A percentile compares a stretch with the other conserved stretches of the same genome.
These are phyloP conservation scores for Sarocladium kiliense DNA, from an alignment of 2,329 filamentous ascomycete genomes.

Conservation along the genomic window DNA sequence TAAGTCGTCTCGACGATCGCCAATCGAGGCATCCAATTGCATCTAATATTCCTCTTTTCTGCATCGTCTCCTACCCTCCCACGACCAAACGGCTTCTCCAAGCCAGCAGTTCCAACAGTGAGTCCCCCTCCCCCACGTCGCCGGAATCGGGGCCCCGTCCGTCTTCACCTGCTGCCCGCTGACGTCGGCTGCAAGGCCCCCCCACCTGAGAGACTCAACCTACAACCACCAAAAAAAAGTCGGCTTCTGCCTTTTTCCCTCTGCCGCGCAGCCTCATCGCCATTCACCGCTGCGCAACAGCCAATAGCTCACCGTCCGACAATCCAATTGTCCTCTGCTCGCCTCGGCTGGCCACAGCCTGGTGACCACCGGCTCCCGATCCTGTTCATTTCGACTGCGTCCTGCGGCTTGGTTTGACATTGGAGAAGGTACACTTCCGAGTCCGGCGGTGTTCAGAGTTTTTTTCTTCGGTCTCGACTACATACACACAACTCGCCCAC, in stretches of 20 bases:
- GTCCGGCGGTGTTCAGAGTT: not conserved
- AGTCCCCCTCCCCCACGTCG: conserved; percentile 5
- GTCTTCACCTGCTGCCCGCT: not conserved
- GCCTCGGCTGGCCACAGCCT: conserved; percentile 6
- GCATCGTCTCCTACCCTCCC: not conserved
- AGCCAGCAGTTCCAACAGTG: not conserved
- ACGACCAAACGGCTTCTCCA: not conserved
- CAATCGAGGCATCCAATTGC: not conserved
- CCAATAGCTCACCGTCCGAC: not conserved
- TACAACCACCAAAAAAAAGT: conserved; percentile 8
- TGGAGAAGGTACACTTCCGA: not conserved
- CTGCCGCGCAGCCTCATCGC: conserved; percentile 6
- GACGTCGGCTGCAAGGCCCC: conserved; percentile 3
- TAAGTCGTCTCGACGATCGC: not conserved
- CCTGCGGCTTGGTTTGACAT: not conserved
- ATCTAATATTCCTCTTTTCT: not conserved
- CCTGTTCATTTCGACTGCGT: not conserved
- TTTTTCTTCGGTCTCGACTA: not conserved
- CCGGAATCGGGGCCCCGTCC: conserved; percentile 5
- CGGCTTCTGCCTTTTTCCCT: conserved; percentile 4
- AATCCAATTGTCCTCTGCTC: not conserved
- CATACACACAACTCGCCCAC: conserved; percentile 15
- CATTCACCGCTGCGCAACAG: not conserved
- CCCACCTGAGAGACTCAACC: not conserved
- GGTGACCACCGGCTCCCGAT: not conserved